Conservation (phyloP, 192 early-diverging fungal genomes). For the Umbelopsis sp. region DNA sequence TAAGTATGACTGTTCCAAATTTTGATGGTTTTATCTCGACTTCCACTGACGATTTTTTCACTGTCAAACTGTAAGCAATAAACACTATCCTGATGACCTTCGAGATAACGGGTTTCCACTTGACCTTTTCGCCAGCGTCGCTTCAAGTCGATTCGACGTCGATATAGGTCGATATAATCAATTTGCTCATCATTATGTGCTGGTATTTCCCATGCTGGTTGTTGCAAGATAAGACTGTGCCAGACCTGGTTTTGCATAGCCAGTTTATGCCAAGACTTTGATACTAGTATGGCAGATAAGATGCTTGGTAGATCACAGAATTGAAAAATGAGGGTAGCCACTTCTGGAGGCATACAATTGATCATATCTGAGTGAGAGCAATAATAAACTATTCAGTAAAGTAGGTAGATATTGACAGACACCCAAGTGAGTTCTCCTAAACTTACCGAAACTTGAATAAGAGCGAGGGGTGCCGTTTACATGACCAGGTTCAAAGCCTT, state of each 20-base stretch:
- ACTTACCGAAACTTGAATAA: neutral
- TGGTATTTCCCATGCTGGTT: constrained; percentile 27
- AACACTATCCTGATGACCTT: constrained; percentile 84
- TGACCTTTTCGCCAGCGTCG: constrained; percentile 55
- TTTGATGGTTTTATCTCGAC: constrained; percentile 74
- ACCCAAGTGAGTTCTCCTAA: no score
- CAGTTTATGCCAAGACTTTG: constrained; percentile 10
- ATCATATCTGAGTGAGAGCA: constrained; percentile 21
- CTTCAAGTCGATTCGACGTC: constrained; percentile 62
- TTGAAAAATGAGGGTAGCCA: constrained; percentile 7
- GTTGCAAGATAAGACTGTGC: constrained; percentile 9
- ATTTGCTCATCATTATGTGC: constrained; percentile 30
- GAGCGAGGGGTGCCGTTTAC: neutral
- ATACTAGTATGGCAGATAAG: neutral
- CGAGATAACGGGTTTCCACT: constrained; percentile 54
- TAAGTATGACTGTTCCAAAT: constrained; percentile 79
- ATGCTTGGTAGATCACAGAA: constrained; percentile 22
- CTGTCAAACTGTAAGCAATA: constrained; percentile 89
- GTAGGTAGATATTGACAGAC: no score
- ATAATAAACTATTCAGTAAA: neutral
- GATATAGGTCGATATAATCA: constrained; percentile 55
- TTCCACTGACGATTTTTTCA: constrained; percentile 74
- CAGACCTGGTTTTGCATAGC: constrained; percentile 24
- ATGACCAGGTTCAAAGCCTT: neutral
- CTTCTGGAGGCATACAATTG: constrained; percentile 16